Conservation (phyloP, 805 yeast genomes). For the Candida rishiriensis region DNA sequence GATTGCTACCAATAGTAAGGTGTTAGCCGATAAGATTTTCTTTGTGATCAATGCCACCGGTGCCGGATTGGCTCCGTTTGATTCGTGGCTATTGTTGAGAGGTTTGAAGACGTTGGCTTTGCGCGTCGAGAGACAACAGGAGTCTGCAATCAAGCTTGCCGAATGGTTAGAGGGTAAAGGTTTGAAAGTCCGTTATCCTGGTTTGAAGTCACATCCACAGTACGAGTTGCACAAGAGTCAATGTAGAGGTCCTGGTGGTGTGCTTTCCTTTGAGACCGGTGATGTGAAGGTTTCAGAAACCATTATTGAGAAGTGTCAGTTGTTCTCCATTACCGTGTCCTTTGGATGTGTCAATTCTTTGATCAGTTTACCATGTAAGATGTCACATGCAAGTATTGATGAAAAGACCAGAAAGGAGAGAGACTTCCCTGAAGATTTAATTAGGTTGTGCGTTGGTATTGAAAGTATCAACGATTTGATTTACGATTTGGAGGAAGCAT, state of each 20-base stretch:
- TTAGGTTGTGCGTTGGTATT: constrained; percentile 88
- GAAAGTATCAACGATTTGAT: constrained; percentile 79
- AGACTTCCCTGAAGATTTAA: constrained; percentile 87
- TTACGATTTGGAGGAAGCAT: constrained; percentile 70
- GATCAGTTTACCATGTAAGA: constrained; percentile 89
- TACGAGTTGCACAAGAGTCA: constrained; percentile 71
- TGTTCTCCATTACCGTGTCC: constrained; percentile 87
- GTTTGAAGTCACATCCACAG: constrained; percentile 76
- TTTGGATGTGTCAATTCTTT: constrained; percentile 93
- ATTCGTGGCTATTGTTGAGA: constrained; percentile 81
- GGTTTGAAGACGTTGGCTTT: constrained; percentile 87
- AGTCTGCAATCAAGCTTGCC: constrained; percentile 72
- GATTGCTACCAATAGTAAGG: constrained; percentile 61
- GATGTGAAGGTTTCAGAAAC: constrained; percentile 57
- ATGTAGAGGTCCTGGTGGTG: constrained; percentile 87
- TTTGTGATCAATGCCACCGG: constrained; percentile 87
- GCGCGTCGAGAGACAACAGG: constrained; percentile 84
- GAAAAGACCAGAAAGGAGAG: constrained; percentile 82
- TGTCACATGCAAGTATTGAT: constrained; percentile 97
- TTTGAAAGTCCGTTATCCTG: constrained; percentile 81
- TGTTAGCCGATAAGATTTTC: constrained; percentile 64
- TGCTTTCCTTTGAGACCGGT: constrained; percentile 85
- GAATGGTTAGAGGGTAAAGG: constrained; percentile 64
- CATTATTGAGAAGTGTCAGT: constrained; percentile 68
- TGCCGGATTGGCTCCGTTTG: constrained; percentile 88